Conservation (phyloP, 192 early-diverging fungal genomes). For the Umbelopsis ramanniana region DNA sequence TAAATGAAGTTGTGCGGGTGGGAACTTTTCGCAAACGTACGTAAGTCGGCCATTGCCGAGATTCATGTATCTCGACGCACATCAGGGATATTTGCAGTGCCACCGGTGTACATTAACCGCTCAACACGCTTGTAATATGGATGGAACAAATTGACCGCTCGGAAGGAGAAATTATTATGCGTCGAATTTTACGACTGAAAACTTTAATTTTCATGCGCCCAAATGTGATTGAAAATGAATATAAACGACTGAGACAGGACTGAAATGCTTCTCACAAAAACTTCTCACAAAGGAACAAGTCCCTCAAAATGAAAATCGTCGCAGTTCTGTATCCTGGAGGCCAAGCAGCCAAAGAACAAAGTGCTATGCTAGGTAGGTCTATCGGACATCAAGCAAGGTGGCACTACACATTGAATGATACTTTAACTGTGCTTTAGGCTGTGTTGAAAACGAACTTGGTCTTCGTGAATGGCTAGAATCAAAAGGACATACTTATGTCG, state of each 20-base stretch:
- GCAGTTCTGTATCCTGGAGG: conserved; percentile 16
- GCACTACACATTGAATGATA: background rate
- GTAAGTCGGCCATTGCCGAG: too few species aligned
- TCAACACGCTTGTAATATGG: too few species aligned
- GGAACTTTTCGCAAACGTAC: too few species aligned
- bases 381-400: background rate
- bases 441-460: conserved; percentile 18
- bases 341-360: conserved; percentile 15
- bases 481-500: conserved; percentile 5
- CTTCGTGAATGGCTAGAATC: conserved; percentile 22
- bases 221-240: background rate
- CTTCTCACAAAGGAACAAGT: background rate
- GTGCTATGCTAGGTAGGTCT: background rate
- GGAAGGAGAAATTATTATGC: conserved; percentile 3
- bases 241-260: background rate
- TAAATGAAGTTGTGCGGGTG: too few species aligned
- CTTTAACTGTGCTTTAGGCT: background rate
- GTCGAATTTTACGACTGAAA: background rate
- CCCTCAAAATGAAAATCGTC: conserved; percentile 13
- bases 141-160: background rate
- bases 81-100: too few species aligned
- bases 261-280: too few species aligned
- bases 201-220: background rate
- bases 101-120: too few species aligned
- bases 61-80: too few species aligned